Evolutionary conservation across 2,329 filamentous ascomycete species (phyloP), one percentile per base, ranked within the genome.

Genomic region (Hymenoscyphus linearis): DNA sequence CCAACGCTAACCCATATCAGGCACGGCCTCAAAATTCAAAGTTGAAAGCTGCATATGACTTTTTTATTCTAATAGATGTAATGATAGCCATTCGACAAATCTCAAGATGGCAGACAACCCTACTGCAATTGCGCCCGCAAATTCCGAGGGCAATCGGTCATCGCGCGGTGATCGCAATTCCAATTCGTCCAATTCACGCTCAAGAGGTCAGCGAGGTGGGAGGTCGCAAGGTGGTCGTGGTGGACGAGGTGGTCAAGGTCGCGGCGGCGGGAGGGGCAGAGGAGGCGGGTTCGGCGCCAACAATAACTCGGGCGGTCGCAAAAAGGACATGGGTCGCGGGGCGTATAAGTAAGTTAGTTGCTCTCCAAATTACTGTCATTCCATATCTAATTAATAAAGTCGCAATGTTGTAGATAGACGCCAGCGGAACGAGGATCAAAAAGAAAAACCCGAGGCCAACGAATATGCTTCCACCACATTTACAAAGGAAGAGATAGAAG

Each of bases 401-500:
- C 78, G 80, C 61, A 74, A 76, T 71, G 72, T 73, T 68, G 64
- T 75, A 79, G 80, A 83, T 72, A 83, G 80, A 70, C 76, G 83
- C 69, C 74, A 78, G 62, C 78, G 80, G 58, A 76, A 79, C 63
- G 76, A 80, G 27, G 77, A 80, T 50, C 75, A 78, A 66, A 87
- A 86, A 73, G 80, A 77, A 61, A 83, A 52, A 25, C 65, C 81
- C 2, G 69, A 52, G 18, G 40, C 13, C 1, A 52, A 52, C n/a
- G 70, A 69, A 52, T 68, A 69, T 50, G 71, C 73, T 10, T 69
- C 75, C 4, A 70, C 74, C 25, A 76, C 77, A 3, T 89, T 87
- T 69, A 79, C 84, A 59, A 83, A 90, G 69, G 91, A 95, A 66
- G 93, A 97, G 76, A 93, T 97, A 68, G 90, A 89, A 13, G 86